These are phyloP conservation scores for Pelargonium fulgidum DNA, from an alignment of 441 rosid genomes.

Conservation along the genomic window DNA sequence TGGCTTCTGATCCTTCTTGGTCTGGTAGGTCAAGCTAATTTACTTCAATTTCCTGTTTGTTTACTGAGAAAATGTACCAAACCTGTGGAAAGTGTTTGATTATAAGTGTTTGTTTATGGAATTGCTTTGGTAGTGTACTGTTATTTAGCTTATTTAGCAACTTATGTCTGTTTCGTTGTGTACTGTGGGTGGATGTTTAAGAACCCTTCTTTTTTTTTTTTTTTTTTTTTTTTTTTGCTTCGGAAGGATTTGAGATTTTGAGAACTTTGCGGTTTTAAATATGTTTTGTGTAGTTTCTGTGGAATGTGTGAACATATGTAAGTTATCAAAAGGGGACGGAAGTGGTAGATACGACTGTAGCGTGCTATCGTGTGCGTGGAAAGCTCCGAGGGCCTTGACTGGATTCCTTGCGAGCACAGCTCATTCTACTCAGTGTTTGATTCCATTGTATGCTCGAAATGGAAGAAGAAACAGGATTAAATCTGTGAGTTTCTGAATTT, in stretches of 20 bases:
- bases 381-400: conserved; percentile 79
- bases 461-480: conserved; percentile 39
- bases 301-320: conserved; percentile 78
- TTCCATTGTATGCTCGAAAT: conserved; percentile 26
- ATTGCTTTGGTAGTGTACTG: conserved; percentile 16
- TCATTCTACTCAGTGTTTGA: conserved; percentile 45
- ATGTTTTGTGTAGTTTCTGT: conserved; percentile 50
- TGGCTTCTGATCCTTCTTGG: conserved; percentile 70
- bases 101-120: conserved; percentile 40
- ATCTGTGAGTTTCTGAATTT: conserved; percentile 39
- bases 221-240: background rate
- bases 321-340: conserved; percentile 61
- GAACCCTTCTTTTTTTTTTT: no score
- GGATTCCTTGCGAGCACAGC: conserved; percentile 84
- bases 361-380: conserved; percentile 81
- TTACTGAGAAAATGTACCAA: background rate
- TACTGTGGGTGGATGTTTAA: background rate
- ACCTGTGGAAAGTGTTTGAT: conserved; percentile 13
- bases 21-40: no score
- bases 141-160: background rate
- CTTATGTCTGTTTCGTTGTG: background rate
- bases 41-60: background rate
- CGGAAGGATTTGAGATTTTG: background rate
- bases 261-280: conserved; percentile 16
- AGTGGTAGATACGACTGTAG: conserved; percentile 65